Percentiles rank a stretch among this genome's conserved stretches.
Evolutionary conservation across 176 grass and related monocot genomes (phyloP).

Genomic region (Coix lacrymajobi): DNA sequence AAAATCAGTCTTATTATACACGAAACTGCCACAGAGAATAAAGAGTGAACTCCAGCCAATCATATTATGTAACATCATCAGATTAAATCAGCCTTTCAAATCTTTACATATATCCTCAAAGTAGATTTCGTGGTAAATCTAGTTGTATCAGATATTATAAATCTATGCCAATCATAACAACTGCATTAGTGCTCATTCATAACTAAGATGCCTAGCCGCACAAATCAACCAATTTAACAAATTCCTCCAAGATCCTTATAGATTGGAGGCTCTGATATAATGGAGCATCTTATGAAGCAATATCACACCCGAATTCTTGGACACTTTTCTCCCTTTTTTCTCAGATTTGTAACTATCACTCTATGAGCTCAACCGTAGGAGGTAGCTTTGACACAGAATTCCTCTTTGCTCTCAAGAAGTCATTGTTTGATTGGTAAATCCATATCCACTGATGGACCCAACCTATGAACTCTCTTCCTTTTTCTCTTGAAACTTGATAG

Average conservation of each 20-base stretch:
- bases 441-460: background rate
- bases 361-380: background rate
- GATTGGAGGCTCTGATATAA: slow-evolving; percentile 23
- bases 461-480: background rate
- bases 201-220: slow-evolving; percentile 18
- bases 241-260: slow-evolving; percentile 24
- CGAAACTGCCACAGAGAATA: slow-evolving; percentile 4
- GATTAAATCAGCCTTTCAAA: slow-evolving; percentile 18
- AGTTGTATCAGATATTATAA: background rate
- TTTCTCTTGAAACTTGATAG: background rate
- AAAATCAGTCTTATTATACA: slow-evolving; percentile 21
- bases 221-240: background rate
- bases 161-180: slow-evolving; percentile 16
- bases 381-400: background rate
- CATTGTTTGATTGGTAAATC: background rate
- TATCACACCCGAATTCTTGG: background rate
- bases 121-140: background rate
- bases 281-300: slow-evolving; percentile 25
- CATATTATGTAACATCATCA: slow-evolving; percentile 23
- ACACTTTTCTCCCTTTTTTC: background rate
- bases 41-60: slow-evolving; percentile 31
- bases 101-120: slow-evolving; percentile 26
- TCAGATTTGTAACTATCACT: background rate
- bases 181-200: slow-evolving; percentile 16
- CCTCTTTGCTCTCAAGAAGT: background rate